phyloP scores from a whole-genome alignment of 805 yeast species.

The Vanderwaltozyma tropicalis region DNA sequence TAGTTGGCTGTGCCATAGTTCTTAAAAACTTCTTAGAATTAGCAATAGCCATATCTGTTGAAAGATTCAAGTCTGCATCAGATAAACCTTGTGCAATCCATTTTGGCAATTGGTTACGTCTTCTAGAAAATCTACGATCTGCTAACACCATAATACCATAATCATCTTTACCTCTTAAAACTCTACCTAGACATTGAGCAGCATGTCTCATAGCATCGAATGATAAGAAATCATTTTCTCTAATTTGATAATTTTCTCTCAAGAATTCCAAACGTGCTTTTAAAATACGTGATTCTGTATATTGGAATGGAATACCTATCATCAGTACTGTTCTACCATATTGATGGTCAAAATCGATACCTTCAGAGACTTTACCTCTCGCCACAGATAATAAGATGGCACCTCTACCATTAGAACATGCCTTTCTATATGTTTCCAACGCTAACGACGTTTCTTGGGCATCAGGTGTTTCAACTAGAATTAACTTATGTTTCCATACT shows the following conservation, averaged over 20 bases:
- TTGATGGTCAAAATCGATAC: constrained; percentile 98
- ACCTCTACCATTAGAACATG: constrained; percentile 95
- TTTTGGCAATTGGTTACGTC: constrained; percentile 81
- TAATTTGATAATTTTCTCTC: constrained; percentile 83
- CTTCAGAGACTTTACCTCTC: constrained; percentile 97
- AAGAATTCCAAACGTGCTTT: constrained; percentile 91
- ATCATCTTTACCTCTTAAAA: constrained; percentile 94
- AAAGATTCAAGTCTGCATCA: constrained; percentile 83
- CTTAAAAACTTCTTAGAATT: constrained; percentile 86
- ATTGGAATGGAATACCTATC: constrained; percentile 99
- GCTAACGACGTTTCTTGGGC: constrained; percentile 97
- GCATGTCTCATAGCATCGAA: constrained; percentile 99
- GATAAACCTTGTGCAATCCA: constrained; percentile 93
- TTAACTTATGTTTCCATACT: constrained; percentile 94
- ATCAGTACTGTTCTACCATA: constrained; percentile 94
- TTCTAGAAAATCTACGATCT: constrained; percentile 81
- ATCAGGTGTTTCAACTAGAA: constrained; percentile 96
- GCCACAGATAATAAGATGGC: constrained; percentile 95
- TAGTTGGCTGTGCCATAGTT: constrained; percentile 87
- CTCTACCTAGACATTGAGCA: constrained; percentile 96
- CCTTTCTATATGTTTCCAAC: constrained; percentile 87
- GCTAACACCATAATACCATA: constrained; percentile 98
- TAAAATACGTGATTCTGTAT: constrained; percentile 90
- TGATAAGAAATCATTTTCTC: constrained; percentile 88
- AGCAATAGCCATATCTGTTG: constrained; percentile 96